Evolutionary conservation across 768 basidiomycete species (phyloP).

Genomic region (Boletus vinaceobasis): DNA sequence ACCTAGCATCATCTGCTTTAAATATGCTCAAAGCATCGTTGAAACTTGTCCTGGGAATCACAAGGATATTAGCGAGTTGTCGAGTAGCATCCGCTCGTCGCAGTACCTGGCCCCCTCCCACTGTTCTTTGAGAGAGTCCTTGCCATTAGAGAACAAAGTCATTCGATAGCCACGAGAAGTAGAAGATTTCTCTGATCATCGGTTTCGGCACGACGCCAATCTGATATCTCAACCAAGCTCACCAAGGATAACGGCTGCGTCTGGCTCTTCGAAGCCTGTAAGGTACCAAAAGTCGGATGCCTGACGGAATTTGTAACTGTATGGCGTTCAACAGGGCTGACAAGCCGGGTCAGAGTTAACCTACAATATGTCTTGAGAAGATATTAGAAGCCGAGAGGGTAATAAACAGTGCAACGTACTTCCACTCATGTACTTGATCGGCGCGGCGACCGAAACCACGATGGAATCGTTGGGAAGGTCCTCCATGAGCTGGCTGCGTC

Average conservation of each 20-base stretch:
- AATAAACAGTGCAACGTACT: constrained; percentile 46
- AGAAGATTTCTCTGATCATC: constrained; percentile 59
- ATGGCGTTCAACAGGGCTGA: constrained; percentile 8
- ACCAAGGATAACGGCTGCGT: constrained; percentile 86
- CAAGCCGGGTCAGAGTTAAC: constrained; percentile 24
- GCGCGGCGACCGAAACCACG: constrained; percentile 75
- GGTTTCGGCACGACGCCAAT: constrained; percentile 1
- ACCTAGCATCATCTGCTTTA: constrained; percentile 68
- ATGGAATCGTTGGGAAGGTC: constrained; percentile 66
- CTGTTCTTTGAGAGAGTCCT: constrained; percentile 71
- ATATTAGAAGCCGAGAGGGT: constrained; percentile 9
- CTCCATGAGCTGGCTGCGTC: constrained; percentile 70
- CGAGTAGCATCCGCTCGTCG: neutral
- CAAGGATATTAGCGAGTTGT: neutral
- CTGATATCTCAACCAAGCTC: constrained; percentile 12
- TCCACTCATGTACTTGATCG: constrained; percentile 81
- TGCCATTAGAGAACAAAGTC: constrained; percentile 79
- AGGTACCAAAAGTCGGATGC: constrained; percentile 93
- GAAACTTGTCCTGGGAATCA: constrained; percentile 55
- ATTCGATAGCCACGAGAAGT: constrained; percentile 77
- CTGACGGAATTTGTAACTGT: constrained; percentile 93
- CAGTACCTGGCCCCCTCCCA: constrained; percentile 85
- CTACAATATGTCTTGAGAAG: constrained; percentile 68
- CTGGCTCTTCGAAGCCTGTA: constrained; percentile 93
- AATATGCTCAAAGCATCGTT: constrained; percentile 66